These are phyloP conservation scores for Pichia sp. DNA, from an alignment of 1,139 yeast species.

Conservation along the genomic window DNA sequence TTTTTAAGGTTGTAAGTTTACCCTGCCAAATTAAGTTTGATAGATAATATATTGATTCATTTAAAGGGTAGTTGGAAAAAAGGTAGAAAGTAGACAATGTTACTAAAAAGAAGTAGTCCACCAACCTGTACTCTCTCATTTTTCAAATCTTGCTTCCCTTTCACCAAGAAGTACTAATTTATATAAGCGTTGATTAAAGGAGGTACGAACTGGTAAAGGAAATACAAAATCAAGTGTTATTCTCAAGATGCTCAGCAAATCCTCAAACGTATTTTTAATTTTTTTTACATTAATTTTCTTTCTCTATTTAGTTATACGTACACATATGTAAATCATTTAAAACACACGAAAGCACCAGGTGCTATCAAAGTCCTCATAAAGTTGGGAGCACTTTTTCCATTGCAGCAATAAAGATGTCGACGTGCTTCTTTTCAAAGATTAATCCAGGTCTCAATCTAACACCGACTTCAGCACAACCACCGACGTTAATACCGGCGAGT, in stretches of 20 bases:
- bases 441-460: conserved; percentile 76
- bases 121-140: conserved; percentile 29
- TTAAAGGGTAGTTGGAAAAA: conserved; percentile 23
- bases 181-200: too few relatives aligned
- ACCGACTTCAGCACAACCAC: conserved; percentile 74
- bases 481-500: conserved; percentile 64
- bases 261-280: neutral
- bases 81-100: conserved; percentile 21
- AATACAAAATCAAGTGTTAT: neutral
- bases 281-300: conserved; percentile 1
- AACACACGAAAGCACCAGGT: neutral
- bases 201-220: neutral
- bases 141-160: neutral
- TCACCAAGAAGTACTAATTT: neutral
- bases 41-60: conserved; percentile 16
- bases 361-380: conserved; percentile 16
- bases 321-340: neutral
- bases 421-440: conserved; percentile 72
- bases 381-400: conserved; percentile 43
- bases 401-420: conserved; percentile 54
- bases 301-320: neutral
- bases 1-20: neutral
- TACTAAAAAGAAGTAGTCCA: conserved; percentile 20
- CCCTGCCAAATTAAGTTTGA: conserved; percentile 5
- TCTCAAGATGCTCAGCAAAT: neutral